These are phyloP conservation scores for Phytopythium boreale DNA, from an alignment of 352 stramenopile species.

Conservation along the genomic window DNA sequence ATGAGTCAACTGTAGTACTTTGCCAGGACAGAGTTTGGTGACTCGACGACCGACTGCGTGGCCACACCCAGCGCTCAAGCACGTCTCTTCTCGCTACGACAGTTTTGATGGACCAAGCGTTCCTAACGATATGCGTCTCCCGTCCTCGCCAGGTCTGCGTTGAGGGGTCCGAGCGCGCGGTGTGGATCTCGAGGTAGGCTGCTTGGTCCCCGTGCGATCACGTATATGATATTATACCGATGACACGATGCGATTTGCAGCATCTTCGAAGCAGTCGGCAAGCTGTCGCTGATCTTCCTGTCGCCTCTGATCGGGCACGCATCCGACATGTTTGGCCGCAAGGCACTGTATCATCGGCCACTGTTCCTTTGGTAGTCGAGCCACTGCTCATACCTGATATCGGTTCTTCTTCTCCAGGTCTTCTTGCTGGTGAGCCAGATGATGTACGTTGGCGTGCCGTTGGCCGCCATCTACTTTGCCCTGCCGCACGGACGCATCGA, in stretches of 20 bases:
- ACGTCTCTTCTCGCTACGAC: too few species aligned
- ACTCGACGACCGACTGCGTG: too few species aligned
- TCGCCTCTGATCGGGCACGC: slow-evolving; percentile 67
- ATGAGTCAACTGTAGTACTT: too few species aligned
- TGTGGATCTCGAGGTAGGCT: slow-evolving; percentile 61
- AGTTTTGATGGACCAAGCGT: too few species aligned
- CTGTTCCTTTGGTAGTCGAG: not conserved
- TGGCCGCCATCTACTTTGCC: slow-evolving; percentile 67
- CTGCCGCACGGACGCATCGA: slow-evolving; percentile 43
- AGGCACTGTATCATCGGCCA: slow-evolving; percentile 27
- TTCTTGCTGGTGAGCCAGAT: slow-evolving; percentile 68
- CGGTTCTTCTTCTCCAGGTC: slow-evolving; percentile 17
- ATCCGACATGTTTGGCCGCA: slow-evolving; percentile 71
- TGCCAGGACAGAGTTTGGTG: too few species aligned
- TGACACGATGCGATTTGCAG: slow-evolving; percentile 15
- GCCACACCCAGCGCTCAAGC: too few species aligned
- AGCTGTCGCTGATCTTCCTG: slow-evolving; percentile 54
- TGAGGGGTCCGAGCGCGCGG: slow-evolving; percentile 55
- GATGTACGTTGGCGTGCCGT: slow-evolving; percentile 45
- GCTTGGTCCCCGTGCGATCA: not conserved
- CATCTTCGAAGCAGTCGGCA: slow-evolving; percentile 56
- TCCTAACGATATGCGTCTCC: too few species aligned
- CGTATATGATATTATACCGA: too few species aligned
- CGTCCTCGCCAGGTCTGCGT: too few species aligned
- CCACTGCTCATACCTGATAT: too few species aligned